Base-by-base conservation (phyloP, 2,329 filamentous ascomycete species). In the Shiraia bambusicola region DNA sequence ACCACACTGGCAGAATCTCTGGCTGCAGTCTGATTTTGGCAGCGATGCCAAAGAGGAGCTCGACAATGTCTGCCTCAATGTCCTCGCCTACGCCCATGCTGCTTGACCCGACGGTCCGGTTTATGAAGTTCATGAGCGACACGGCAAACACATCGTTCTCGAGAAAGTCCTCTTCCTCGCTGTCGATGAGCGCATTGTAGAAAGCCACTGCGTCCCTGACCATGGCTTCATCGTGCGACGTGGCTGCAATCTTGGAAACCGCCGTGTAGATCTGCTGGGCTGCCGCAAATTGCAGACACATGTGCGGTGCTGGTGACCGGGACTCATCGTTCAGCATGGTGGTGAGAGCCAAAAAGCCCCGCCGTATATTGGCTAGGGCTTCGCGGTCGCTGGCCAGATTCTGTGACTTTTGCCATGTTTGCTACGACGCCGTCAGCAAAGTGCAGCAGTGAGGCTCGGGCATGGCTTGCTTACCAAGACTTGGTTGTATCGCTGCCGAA, bases 11-110 rank as follows among this genome's bases (percentile, higher is more conserved):
- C 33, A 98, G 72, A 40, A 97, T 92, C 44, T 84, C 80, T 4
- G 93, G 91, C 56, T 94, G 86, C 47, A 96, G 75, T 32, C 93
- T 80, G 56, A 98, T 95, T 76, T 97, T 97, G 54, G 93, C 94
- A 14, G 93, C 89, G 54, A 98, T 91, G 49, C 92, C 94, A 72
- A 98, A 98, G 31, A 95, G 80, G 41, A 98, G 74, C 72, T 98
- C 92, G 37, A 97, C 88, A 34, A 97, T 84, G 45, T 90, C 84
- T 8, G 86, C 86, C 67, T 97, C 91, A 9, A 88, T 91, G 43
- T 95, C 88, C 38, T 83, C 78, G 27, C 86, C 83, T 3, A 91
- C 74, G n/a, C 82, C 78, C 48, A 88, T 82, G 60, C 81, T 84
- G 55, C 87, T 87, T 45, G 82, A 79, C 30, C 86, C 84, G 2